phyloP scores from a whole-genome alignment of 2,329 filamentous ascomycete genomes.

The Alternaria incomplexa region DNA sequence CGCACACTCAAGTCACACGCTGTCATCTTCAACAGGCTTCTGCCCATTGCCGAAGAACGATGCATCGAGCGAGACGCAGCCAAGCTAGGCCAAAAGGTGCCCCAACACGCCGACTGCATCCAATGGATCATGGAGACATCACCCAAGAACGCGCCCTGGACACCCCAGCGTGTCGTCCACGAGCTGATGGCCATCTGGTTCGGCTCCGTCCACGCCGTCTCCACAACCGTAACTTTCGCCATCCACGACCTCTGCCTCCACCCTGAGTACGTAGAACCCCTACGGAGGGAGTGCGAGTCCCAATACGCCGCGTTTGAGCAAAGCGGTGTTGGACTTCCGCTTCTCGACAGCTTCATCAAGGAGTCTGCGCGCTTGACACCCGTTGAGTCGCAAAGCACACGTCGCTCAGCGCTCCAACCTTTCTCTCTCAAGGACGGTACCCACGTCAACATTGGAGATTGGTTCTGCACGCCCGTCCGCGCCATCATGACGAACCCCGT shows the following conservation, averaged over 20 bases:
- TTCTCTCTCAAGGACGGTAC: slow-evolving; percentile 24
- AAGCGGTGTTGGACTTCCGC: slow-evolving; percentile 17
- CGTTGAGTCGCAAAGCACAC: slow-evolving; percentile 23
- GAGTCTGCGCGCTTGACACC: slow-evolving; percentile 26
- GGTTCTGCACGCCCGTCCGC: slow-evolving; percentile 23
- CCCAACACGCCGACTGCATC: slow-evolving; percentile 31
- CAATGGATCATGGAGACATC: slow-evolving; percentile 45
- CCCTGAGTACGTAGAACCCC: slow-evolving; percentile 23
- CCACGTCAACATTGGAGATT: slow-evolving; percentile 20
- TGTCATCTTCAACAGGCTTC: slow-evolving; percentile 19
- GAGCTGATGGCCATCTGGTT: slow-evolving; percentile 48
- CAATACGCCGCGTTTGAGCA: slow-evolving; percentile 22
- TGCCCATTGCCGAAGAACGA: slow-evolving; percentile 20
- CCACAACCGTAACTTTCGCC: slow-evolving; percentile 25
- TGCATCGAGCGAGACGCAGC: slow-evolving; percentile 18
- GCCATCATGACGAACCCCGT: slow-evolving; percentile 20
- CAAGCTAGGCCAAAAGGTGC: slow-evolving; percentile 15
- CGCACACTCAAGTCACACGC: slow-evolving; percentile 19
- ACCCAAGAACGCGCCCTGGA: slow-evolving; percentile 33
- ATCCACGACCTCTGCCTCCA: slow-evolving; percentile 25
- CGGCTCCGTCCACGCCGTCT: slow-evolving; percentile 38
- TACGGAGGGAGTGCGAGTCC: slow-evolving; percentile 19
- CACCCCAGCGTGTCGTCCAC: slow-evolving; percentile 29
- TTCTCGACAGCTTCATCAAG: slow-evolving; percentile 32
- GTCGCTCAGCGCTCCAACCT: slow-evolving; percentile 19